Evolutionary conservation across 345 rosid species (phyloP).

Genomic region (Murraya koenigii): DNA sequence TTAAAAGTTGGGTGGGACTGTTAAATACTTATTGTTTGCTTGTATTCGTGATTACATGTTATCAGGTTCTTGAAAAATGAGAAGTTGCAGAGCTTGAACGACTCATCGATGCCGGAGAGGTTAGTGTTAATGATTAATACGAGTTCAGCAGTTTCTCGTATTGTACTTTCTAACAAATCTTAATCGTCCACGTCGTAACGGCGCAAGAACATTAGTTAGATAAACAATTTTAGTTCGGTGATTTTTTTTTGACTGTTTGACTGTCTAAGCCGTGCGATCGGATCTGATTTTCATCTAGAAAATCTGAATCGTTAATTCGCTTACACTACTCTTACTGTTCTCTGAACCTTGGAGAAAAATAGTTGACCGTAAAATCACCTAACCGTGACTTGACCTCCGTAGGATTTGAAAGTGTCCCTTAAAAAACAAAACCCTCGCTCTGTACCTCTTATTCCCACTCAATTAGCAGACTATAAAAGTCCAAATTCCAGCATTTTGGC

Average conservation of each 20-base stretch:
- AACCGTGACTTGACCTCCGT: background rate
- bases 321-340: background rate
- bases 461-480: background rate
- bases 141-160: background rate
- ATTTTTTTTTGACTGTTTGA: background rate
- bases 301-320: constrained; percentile 28
- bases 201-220: background rate
- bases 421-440: background rate
- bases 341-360: background rate
- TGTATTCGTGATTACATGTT: background rate
- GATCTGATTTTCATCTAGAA: background rate
- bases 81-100: constrained; percentile 36
- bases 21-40: background rate
- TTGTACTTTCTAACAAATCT: constrained; percentile 13
- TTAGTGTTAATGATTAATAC: constrained; percentile 24
- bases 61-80: constrained; percentile 31
- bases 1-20: background rate
- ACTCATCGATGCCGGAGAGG: constrained; percentile 54
- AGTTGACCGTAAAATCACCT: background rate
- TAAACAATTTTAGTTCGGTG: background rate
- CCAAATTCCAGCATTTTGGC: background rate
- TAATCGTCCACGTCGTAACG: constrained; percentile 1
- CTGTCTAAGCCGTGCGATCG: constrained; percentile 16
- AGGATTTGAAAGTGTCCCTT: background rate
- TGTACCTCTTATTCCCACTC: background rate